Evolutionary conservation across 495 filamentous ascomycete species (phyloP), one percentile per base, ranked within the genome.

Genomic region (Podospora pseudocomata): DNA sequence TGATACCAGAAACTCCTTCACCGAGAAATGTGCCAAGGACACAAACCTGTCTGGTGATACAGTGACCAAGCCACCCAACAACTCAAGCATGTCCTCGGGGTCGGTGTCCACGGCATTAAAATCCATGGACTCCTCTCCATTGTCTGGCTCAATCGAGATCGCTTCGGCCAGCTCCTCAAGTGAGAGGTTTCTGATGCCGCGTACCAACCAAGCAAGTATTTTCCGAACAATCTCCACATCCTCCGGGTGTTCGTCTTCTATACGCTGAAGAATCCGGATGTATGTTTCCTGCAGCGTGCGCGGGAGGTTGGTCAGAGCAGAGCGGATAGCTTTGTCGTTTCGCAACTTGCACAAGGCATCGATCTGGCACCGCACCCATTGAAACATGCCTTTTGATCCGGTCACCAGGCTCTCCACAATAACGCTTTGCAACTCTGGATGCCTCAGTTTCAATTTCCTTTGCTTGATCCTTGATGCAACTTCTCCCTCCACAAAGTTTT

Each of bases 311-410:
- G 67, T 63, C 32, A 81, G 65, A 3, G 75, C 71, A 20, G 73
- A 64, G 4, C 72, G 68, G 32, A 81, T 79, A 30, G 76, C 79
- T 6, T 79, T 68, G 65, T 81, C 79, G 60, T 74, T 71, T 44
- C 67, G 62, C 58, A 76, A 73, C 67, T 73, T 64, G 67, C 79
- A 80, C 11, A 81, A 70, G 34, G 80, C 74, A 32, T 75, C 67
- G 28, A 81, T 75, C 64, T 76, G 75, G 54, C 77, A 75, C 57
- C 70, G 63, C n/a, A 72, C 74, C 79, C 78, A 81, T 18, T 80
- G 78, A 67, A 81, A 81, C 73, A 75, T 75, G 32, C 73, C 73
- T 23, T 72, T 64, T 13, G 72, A 68, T 63, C 71, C 66, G 15
- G 66, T 68, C 39, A 68, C 66, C 5, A 68, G 20, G 60, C 63